A percentile compares a stretch with the other conserved stretches of the same genome.
phyloP scores from a whole-genome alignment of 768 basidiomycete species.

The Suillus spraguei region DNA sequence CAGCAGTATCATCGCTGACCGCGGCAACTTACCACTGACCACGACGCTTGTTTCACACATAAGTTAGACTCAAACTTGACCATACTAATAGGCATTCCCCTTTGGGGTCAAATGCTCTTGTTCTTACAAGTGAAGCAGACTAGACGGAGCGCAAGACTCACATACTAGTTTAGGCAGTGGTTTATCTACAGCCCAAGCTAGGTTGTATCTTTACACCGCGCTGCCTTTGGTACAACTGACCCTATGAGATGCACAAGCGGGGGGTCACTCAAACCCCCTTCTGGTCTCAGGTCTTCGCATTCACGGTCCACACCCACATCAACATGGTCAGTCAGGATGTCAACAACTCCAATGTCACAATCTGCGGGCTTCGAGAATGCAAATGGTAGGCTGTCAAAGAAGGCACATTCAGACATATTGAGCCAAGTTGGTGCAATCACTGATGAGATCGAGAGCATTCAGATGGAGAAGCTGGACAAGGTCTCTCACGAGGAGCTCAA shows the following conservation, averaged over 20 bases:
- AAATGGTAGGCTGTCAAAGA: not conserved
- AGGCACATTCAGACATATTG: not conserved
- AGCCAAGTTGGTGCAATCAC: not conserved
- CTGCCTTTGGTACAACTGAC: not conserved
- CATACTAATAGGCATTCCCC: no score
- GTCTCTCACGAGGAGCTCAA: not conserved
- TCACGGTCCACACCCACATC: not conserved
- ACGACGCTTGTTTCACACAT: no score
- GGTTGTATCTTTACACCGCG: no score
- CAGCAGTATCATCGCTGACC: no score
- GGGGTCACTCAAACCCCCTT: not conserved
- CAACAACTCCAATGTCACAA: not conserved
- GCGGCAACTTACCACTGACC: no score
- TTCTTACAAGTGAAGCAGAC: no score
- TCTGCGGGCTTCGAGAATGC: not conserved
- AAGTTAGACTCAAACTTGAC: no score
- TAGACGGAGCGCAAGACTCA: no score
- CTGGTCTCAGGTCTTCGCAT: not conserved
- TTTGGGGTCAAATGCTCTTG: no score
- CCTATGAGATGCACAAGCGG: not conserved
- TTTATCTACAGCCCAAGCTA: no score
- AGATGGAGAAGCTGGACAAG: not conserved
- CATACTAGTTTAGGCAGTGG: no score
- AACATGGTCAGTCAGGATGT: not conserved
- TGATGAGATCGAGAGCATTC: not conserved